phyloP scores from a whole-genome alignment of 2,329 filamentous ascomycete species.

The Dothideomycetes sp. region DNA sequence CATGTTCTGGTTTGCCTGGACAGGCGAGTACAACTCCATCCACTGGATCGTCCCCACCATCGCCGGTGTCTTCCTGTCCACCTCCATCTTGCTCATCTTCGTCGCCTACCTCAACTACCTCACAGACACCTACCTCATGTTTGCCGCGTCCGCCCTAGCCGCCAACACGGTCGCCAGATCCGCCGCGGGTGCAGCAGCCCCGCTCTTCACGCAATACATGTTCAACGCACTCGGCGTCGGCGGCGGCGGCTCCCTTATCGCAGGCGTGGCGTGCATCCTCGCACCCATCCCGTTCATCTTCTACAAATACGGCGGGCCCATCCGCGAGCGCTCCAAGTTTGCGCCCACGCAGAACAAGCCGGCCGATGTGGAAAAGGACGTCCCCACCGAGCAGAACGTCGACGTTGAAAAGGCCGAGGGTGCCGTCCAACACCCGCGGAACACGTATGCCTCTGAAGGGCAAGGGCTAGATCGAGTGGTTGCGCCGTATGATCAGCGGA shows the following conservation, averaged over 20 bases:
- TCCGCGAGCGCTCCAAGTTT: conserved; percentile 15
- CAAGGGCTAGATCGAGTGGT: no score
- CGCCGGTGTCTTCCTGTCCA: conserved; percentile 31
- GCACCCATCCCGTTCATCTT: conserved; percentile 23
- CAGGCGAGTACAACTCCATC: conserved; percentile 27
- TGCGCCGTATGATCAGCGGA: no score
- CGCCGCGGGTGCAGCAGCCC: conserved; percentile 19
- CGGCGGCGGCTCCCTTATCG: conserved; percentile 29
- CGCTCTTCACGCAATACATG: conserved; percentile 21
- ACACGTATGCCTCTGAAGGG: no score
- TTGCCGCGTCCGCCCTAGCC: conserved; percentile 18
- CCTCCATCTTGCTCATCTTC: conserved; percentile 36
- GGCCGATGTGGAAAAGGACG: conserved; percentile 3
- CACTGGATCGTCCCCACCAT: conserved; percentile 38
- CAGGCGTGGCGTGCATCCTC: conserved; percentile 28
- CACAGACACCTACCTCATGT: conserved; percentile 39
- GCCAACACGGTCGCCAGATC: conserved; percentile 20
- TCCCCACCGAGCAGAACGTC: not conserved
- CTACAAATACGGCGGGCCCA: conserved; percentile 18
- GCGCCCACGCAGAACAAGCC: conserved; percentile 13
- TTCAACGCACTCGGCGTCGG: conserved; percentile 20
- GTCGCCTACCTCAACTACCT: conserved; percentile 45
- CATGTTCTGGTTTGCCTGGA: conserved; percentile 27
- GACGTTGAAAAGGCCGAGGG: no score
- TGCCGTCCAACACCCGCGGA: no score